Evolutionary conservation across 176 grass and related monocot genomes (phyloP).

Genomic region (Ensete glaucum): DNA sequence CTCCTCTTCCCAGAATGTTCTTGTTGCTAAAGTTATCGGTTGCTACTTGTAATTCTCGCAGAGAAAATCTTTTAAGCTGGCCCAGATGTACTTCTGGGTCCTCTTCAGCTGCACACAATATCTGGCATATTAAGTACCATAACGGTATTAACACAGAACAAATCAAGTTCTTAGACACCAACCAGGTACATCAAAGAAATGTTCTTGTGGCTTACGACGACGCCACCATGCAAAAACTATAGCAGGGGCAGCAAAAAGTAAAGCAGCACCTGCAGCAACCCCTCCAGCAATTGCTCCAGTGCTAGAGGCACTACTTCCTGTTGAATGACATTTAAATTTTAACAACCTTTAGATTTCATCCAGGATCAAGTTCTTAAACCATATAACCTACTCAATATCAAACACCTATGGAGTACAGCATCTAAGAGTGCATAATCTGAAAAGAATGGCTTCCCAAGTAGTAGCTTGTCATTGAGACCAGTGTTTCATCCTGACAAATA

Average conservation of each 20-base stretch:
- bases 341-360: not conserved
- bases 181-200: conserved; percentile 17
- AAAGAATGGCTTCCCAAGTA: not conserved
- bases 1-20: conserved; percentile 10
- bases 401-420: not conserved
- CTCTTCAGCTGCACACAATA: conserved; percentile 9
- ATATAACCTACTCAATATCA: not conserved
- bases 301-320: conserved; percentile 13
- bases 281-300: conserved; percentile 15
- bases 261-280: conserved; percentile 9
- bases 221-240: conserved; percentile 11
- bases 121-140: not conserved
- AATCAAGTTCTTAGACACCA: not conserved
- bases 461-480: not conserved
- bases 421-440: not conserved
- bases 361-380: not conserved
- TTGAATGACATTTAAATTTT: not conserved
- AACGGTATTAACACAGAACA: not conserved
- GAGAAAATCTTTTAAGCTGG: conserved; percentile 14
- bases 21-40: conserved; percentile 13
- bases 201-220: conserved; percentile 9
- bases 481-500: not conserved
- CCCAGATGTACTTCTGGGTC: conserved; percentile 13
- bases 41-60: conserved; percentile 9
- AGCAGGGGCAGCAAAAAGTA: conserved; percentile 10